Base-by-base conservation (phyloP, 768 basidiomycete species). In the Amanita molliuscula region DNA sequence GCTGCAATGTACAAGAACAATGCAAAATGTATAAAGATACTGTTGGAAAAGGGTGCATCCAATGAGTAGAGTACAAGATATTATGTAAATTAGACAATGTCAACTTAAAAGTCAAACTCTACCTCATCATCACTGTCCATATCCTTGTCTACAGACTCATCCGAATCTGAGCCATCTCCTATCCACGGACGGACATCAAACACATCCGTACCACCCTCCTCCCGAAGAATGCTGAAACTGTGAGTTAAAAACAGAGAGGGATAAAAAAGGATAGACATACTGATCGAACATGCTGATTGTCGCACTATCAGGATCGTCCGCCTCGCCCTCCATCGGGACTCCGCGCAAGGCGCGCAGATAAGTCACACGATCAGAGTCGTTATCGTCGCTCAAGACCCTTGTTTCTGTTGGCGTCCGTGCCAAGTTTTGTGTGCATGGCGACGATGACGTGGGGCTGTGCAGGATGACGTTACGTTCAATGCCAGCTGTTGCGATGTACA, bases 271-370 rank as follows among this genome's bases (percentile, higher is more conserved):
- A 44, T 48, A n/a, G 13, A 65, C 76, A 59, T 55, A 88, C 86
- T 79, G 74, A 59, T 88, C 86, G 61, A 88, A 88, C 56, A 85
- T 65, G n/a, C 70, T 70, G 48, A 88, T 75, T 0, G 80, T 76
- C 44, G 66, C 66, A 10, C 61, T 61, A 54, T 85, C 81, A 65
- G 28, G 53, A 51, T 6, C 52, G 50, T 37, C 46, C 41, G n/a
- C 36, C 48, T 33, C 62, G 64, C 26, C 64, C 61, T 26, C 62
- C 42, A 67, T 53, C 36, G 59, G 58, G 23, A 52, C 31, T 21
- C 62, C 59, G 5, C 58, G 47, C 34, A 70, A 44, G 28, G 75
- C 67, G 28, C 69, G 64, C 31, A 71, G 53, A 55, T 73, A 71
- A 10, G 60, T 62, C 6, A 55, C 42, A 26, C 65, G 59, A 54